phyloP scores from a whole-genome alignment of 306 rosid genomes.

The Oxytropis ochrocephala region DNA sequence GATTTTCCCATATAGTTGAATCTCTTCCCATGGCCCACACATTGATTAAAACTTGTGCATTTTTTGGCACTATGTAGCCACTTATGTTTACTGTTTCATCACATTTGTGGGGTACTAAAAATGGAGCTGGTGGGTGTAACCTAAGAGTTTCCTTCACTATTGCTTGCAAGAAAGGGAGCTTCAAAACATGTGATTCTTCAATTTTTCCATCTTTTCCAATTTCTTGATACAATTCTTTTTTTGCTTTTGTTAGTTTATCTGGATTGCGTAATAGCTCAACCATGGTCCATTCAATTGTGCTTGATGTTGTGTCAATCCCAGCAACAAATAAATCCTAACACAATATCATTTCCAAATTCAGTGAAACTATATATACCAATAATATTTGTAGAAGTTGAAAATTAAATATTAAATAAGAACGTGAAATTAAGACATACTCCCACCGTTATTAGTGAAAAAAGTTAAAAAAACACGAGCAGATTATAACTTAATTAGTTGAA shows the following conservation, averaged over 20 bases:
- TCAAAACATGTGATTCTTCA: slow-evolving; percentile 18
- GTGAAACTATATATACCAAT: not conserved
- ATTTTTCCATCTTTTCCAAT: not conserved
- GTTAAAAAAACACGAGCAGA: not conserved
- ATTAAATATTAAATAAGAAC: not conserved
- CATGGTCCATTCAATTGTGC: not conserved
- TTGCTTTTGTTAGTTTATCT: not conserved
- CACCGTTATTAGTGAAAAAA: too few species aligned
- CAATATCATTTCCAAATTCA: not conserved
- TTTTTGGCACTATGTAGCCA: slow-evolving; percentile 16
- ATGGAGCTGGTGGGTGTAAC: slow-evolving; percentile 30
- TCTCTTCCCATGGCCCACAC: slow-evolving; percentile 39
- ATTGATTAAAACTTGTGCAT: slow-evolving; percentile 22
- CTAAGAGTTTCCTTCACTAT: slow-evolving; percentile 31
- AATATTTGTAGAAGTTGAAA: not conserved
- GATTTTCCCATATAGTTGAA: slow-evolving; percentile 19
- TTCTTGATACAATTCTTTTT: not conserved
- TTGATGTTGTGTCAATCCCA: not conserved
- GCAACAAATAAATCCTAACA: slow-evolving; percentile 11
- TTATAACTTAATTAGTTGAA: not conserved
- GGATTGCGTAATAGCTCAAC: not conserved
- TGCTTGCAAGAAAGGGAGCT: slow-evolving; percentile 22
- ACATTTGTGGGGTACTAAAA: slow-evolving; percentile 15
- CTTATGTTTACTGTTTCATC: not conserved
- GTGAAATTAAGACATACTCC: not conserved